Percentiles rank a stretch among this genome's conserved stretches.
Evolutionary conservation across 169 alveolate species (phyloP).

Genomic region (Blepharisma undulans): DNA sequence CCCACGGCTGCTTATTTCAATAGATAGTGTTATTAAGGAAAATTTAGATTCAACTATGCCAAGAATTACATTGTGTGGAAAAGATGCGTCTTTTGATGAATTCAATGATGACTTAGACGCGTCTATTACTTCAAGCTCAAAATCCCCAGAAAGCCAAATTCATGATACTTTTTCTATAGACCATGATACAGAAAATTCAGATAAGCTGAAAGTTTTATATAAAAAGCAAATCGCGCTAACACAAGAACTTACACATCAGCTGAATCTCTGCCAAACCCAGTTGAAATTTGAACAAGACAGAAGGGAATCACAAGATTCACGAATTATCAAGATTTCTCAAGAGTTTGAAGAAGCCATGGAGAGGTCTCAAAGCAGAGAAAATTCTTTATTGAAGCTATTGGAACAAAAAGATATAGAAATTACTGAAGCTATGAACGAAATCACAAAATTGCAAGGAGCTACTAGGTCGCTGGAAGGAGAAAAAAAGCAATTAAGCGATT

Average conservation of each 20-base stretch:
- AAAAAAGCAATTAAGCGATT: not conserved
- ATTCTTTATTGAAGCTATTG: not conserved
- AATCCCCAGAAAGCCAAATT: not conserved
- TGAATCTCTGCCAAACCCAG: not conserved
- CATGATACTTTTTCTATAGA: not conserved
- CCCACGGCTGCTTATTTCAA: not conserved
- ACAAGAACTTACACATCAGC: not conserved
- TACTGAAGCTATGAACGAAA: slow-evolving; percentile 8
- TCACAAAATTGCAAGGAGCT: not conserved
- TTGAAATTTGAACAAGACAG: not conserved
- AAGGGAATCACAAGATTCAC: not conserved
- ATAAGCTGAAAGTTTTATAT: not conserved
- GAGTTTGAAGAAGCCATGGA: not conserved
- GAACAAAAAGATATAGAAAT: slow-evolving; percentile 29
- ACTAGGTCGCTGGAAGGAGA: not conserved
- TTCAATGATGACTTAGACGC: not conserved
- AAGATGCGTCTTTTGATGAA: not conserved
- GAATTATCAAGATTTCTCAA: not conserved
- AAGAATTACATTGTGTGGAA: not conserved
- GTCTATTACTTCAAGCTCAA: not conserved
- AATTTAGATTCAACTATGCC: not conserved
- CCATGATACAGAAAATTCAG: not conserved
- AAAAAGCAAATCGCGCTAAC: not conserved
- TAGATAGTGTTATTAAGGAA: not conserved
- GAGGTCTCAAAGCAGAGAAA: slow-evolving; percentile 1